Conservation (phyloP, 441 rosid species). For the Iberis amara region DNA sequence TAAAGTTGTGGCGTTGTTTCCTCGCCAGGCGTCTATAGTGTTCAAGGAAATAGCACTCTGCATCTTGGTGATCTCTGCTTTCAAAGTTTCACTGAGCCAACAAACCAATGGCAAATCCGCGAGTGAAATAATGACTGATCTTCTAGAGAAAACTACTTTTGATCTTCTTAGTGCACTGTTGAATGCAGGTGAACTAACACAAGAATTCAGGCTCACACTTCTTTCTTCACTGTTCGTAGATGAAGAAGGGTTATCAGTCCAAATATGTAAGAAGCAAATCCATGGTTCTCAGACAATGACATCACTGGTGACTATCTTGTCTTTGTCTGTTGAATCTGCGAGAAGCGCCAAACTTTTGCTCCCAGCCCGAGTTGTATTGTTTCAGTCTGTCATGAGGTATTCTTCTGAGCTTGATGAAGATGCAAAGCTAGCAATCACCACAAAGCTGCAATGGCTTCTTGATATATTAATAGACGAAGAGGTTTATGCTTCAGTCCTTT, state of each 20-base stretch:
- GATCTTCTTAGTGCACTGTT: slow-evolving; percentile 58
- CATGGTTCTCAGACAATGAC: slow-evolving; percentile 16
- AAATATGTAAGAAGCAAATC: slow-evolving; percentile 27
- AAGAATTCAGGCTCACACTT: slow-evolving; percentile 49
- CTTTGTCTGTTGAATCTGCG: slow-evolving; percentile 36
- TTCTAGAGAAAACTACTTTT: slow-evolving; percentile 59
- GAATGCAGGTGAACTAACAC: slow-evolving; percentile 49
- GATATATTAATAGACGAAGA: slow-evolving; percentile 47
- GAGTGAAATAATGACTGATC: slow-evolving; percentile 65
- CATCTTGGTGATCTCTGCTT: slow-evolving; percentile 49
- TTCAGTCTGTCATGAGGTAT: slow-evolving; percentile 51
- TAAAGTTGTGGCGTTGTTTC: slow-evolving; percentile 64
- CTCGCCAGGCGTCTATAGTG: slow-evolving; percentile 49
- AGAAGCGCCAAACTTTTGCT: slow-evolving; percentile 34
- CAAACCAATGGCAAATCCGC: slow-evolving; percentile 45
- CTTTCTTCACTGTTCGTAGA: slow-evolving; percentile 53
- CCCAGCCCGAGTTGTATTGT: slow-evolving; percentile 50
- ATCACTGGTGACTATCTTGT: slow-evolving; percentile 46
- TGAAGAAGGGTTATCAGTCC: slow-evolving; percentile 29
- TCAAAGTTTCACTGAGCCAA: slow-evolving; percentile 48
- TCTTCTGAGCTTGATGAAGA: slow-evolving; percentile 48
- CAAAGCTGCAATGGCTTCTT: slow-evolving; percentile 68
- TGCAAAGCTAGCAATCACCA: slow-evolving; percentile 39
- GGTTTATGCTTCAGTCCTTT: slow-evolving; percentile 58
- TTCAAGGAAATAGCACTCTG: slow-evolving; percentile 51